Evolutionary conservation across 208 protist genomes (phyloP), one percentile per base, ranked within the genome.

Genomic region (Crithidia bombi): DNA sequence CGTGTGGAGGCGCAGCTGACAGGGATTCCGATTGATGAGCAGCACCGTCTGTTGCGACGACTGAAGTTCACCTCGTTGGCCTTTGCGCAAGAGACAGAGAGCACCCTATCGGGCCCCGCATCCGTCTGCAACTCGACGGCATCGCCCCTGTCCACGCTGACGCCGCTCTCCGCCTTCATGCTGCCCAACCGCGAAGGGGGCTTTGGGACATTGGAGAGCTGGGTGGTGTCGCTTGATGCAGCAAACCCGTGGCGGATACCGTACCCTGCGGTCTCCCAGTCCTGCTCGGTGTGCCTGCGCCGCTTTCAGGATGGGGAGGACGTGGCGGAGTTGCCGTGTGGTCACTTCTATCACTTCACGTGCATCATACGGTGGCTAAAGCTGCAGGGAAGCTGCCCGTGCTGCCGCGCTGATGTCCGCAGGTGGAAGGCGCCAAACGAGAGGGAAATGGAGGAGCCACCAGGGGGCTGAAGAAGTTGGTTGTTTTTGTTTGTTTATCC

Each of bases 301-400:
- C 5, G 28, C 35, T 81, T 74, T 47, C 26, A 33, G 25, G 14
- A 73, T 19, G 75, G 65, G 5, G 75, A 81, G 64, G 74, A 75
- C 28, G 75, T 85, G 11, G 75, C 67, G 36, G 63, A 78, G 75
- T 46, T 81, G 39, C 74, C 75, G 38, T 85, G 75, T 33, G 62
- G 70, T 11, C 75, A 81, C 44, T 30, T 75, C 3, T 85, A 61
- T 50, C 74, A 79, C 57, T 67, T 75, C 25, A 12, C 9, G 19
- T 79, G 72, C 50, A 74, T 81, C 32, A 58, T 68, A 14, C 73
- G 54, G 30, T 81, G 80, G 80, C 44, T 85, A 44, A 17, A 25
- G 43, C 70, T 52, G 23, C 55, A 71, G 19, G 66, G 55, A n/a
- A 65, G 65, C 50, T 81, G 74, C 59, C 71, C 71, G 17, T 75